phyloP scores from a whole-genome alignment of 495 filamentous ascomycete genomes.

The Xylaria palmicola region DNA sequence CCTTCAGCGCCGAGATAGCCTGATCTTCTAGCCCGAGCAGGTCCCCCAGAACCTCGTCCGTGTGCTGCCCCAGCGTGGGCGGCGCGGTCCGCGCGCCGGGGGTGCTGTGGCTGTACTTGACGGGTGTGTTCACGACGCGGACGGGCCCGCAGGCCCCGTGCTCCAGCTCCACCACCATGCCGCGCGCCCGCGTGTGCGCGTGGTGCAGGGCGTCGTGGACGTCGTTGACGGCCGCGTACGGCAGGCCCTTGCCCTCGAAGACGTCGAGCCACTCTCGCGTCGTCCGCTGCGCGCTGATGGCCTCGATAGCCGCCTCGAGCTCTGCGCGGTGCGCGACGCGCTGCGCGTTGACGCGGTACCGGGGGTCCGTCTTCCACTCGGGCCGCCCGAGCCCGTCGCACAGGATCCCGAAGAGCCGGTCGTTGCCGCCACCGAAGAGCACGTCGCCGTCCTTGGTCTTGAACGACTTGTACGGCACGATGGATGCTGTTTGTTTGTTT shows the following conservation, averaged over 20 bases:
- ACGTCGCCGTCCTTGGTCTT: constrained; percentile 91
- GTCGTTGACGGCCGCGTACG: constrained; percentile 94
- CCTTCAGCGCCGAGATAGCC: constrained; percentile 62
- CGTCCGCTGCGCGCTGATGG: constrained; percentile 70
- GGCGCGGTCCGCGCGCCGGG: constrained; percentile 78
- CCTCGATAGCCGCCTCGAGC: constrained; percentile 76
- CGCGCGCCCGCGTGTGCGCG: constrained; percentile 77
- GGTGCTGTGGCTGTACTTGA: constrained; percentile 85
- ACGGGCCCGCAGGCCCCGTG: constrained; percentile 81
- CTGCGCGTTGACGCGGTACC: constrained; percentile 76
- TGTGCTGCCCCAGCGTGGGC: constrained; percentile 88
- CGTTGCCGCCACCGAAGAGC: constrained; percentile 91
- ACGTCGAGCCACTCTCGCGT: constrained; percentile 87
- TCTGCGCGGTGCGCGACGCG: constrained; percentile 75
- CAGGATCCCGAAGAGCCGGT: constrained; percentile 82
- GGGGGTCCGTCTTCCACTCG: constrained; percentile 74
- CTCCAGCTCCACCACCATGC: constrained; percentile 85
- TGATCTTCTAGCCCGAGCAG: constrained; percentile 61
- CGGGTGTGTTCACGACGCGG: constrained; percentile 89
- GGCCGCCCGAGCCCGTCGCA: constrained; percentile 74
- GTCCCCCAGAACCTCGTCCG: constrained; percentile 73
- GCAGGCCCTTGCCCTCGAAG: constrained; percentile 87
- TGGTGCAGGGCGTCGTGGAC: constrained; percentile 81
- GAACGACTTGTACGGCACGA: constrained; percentile 93
- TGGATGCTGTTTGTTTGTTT: constrained; percentile 61